Evolutionary conservation across 805 yeast species (phyloP).

Genomic region (Naumovozyma baii): DNA sequence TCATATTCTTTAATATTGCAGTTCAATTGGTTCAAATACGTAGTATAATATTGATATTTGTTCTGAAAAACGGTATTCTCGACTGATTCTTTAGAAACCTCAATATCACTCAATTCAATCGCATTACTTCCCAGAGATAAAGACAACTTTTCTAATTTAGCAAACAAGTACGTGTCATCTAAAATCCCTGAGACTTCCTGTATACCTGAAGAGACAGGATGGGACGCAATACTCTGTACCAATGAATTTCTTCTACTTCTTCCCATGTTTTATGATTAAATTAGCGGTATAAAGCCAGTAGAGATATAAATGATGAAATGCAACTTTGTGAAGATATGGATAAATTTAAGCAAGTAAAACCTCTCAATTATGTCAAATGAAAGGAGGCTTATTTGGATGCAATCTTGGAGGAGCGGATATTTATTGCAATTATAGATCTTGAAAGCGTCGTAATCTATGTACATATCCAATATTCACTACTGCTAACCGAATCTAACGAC

Average conservation of each 20-base stretch:
- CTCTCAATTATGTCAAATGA: too few species aligned
- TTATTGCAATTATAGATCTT: too few species aligned
- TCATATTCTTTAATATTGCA: constrained; percentile 36
- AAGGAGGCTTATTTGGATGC: too few species aligned
- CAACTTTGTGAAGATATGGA: too few species aligned
- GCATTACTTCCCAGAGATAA: neutral
- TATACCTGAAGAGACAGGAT: constrained; percentile 18
- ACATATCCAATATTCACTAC: too few species aligned
- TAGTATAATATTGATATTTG: constrained; percentile 13
- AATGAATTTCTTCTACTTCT: constrained; percentile 51
- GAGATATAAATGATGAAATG: too few species aligned
- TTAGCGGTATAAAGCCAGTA: too few species aligned
- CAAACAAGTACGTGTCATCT: constrained; percentile 20
- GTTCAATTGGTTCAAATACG: constrained; percentile 15
- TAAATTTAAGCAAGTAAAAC: too few species aligned
- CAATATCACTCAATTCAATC: neutral
- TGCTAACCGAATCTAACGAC: too few species aligned
- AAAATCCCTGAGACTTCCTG: constrained; percentile 15
- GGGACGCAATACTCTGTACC: constrained; percentile 51
- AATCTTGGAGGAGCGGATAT: too few species aligned
- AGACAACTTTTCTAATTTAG: constrained; percentile 16
- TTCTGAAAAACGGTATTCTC: neutral
- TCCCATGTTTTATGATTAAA: constrained; percentile 7
- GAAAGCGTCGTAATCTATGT: too few species aligned
- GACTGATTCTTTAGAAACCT: too few species aligned